These are phyloP conservation scores for Microdochium paspali DNA, from an alignment of 2,329 filamentous ascomycete genomes.

Conservation along the genomic window DNA sequence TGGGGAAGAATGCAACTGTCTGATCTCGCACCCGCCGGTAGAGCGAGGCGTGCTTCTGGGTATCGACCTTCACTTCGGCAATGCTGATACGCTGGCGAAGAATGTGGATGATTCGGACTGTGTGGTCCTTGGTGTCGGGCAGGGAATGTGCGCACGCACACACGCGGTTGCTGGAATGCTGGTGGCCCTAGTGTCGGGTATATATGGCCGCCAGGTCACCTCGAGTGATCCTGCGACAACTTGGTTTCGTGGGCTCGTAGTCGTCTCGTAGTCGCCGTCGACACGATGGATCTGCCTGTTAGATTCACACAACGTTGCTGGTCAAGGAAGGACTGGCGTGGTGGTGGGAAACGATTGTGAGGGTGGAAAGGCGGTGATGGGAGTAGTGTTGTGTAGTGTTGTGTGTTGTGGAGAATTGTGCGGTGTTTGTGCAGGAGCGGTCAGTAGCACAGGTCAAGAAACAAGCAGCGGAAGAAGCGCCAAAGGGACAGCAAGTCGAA, in stretches of 20 bases:
- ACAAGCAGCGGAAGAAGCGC: neutral
- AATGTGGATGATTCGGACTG: neutral
- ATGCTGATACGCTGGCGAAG: neutral
- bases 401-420: too few relatives aligned
- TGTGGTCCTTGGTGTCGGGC: neutral
- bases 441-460: neutral
- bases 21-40: neutral
- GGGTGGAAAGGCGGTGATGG: neutral
- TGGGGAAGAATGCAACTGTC: neutral
- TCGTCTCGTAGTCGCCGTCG: neutral
- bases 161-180: neutral
- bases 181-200: neutral
- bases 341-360: too few relatives aligned
- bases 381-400: neutral
- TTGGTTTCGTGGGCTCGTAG: too few relatives aligned
- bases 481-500: neutral
- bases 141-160: neutral
- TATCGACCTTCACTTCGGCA: neutral
- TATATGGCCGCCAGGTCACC: neutral
- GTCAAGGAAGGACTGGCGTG: neutral
- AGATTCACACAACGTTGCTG: neutral
- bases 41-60: neutral
- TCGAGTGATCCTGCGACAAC: too few relatives aligned
- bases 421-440: neutral
- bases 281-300: neutral